Conservation (phyloP, 805 yeast species). For the Scheffersomyces stipitis region DNA sequence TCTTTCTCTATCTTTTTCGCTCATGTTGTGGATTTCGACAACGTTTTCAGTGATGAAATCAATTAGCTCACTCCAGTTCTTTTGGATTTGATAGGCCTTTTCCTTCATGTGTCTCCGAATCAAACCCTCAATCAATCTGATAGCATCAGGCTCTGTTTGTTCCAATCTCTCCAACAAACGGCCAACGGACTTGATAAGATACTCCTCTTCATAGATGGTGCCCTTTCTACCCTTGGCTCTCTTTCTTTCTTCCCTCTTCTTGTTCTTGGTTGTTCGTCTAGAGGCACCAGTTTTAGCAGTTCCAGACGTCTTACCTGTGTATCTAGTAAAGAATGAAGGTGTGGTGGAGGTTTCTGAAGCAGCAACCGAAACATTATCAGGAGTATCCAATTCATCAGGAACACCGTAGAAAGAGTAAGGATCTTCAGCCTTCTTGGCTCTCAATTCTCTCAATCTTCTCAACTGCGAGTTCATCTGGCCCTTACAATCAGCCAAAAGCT, state of each 20-base stretch:
- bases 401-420: constrained; percentile 82
- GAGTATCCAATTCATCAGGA: constrained; percentile 62
- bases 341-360: constrained; percentile 92
- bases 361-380: constrained; percentile 93
- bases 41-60: constrained; percentile 58
- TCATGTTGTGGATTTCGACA: constrained; percentile 74
- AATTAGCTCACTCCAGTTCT: constrained; percentile 57
- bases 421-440: constrained; percentile 79
- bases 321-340: constrained; percentile 90
- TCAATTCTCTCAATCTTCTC: constrained; percentile 76
- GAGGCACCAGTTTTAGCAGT: constrained; percentile 97
- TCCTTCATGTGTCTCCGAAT: constrained; percentile 69
- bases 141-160: constrained; percentile 72
- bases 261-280: constrained; percentile 86
- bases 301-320: constrained; percentile 93
- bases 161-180: constrained; percentile 81
- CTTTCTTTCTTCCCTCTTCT: constrained; percentile 93
- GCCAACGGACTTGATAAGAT: constrained; percentile 82
- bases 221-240: constrained; percentile 97
- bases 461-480: constrained; percentile 83
- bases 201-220: constrained; percentile 95
- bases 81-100: constrained; percentile 82
- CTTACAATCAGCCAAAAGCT: constrained; percentile 89
- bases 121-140: constrained; percentile 70
- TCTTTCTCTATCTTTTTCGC: constrained; percentile 86